Percentiles rank a stretch among this genome's conserved stretches.
Conservation (phyloP, 441 rosid genomes). For the Corymbia citriodora region DNA sequence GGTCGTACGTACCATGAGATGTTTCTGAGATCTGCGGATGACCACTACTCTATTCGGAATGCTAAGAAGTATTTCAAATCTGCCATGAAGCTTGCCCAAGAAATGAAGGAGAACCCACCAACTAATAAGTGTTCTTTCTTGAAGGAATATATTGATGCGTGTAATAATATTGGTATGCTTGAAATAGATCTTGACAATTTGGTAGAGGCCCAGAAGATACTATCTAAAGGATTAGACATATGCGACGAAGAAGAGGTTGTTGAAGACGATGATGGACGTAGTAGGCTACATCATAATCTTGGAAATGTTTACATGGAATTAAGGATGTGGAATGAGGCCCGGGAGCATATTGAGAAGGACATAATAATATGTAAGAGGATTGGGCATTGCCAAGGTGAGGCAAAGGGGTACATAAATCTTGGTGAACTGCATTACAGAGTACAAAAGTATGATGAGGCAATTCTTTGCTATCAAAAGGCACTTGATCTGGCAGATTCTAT, state of each 20-base stretch:
- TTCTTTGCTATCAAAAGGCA: slow-evolving; percentile 73
- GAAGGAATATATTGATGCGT: slow-evolving; percentile 87
- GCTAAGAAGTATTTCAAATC: slow-evolving; percentile 87
- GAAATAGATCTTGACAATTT: slow-evolving; percentile 85
- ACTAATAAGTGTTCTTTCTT: slow-evolving; percentile 50
- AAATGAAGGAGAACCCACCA: slow-evolving; percentile 64
- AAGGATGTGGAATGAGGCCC: slow-evolving; percentile 77
- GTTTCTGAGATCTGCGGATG: slow-evolving; percentile 55
- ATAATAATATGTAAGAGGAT: slow-evolving; percentile 71
- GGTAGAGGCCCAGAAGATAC: slow-evolving; percentile 50
- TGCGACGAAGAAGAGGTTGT: slow-evolving; percentile 90
- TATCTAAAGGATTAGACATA: slow-evolving; percentile 60
- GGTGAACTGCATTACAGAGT: slow-evolving; percentile 76
- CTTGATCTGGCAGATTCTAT: slow-evolving; percentile 72
- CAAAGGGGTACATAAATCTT: slow-evolving; percentile 94
- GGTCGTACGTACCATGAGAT: slow-evolving; percentile 92
- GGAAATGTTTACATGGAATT: slow-evolving; percentile 68
- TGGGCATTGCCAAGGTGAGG: slow-evolving; percentile 81
- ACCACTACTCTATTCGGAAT: slow-evolving; percentile 56
- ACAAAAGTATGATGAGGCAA: slow-evolving; percentile 77
- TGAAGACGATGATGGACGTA: slow-evolving; percentile 70
- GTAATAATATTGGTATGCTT: slow-evolving; percentile 92
- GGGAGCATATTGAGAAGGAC: slow-evolving; percentile 73
- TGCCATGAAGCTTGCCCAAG: slow-evolving; percentile 73
- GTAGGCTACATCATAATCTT: slow-evolving; percentile 93